Evolutionary conservation across 108 stramenopile species (phyloP), one percentile per base, ranked within the genome.

Genomic region (Skeletonema tropicum): DNA sequence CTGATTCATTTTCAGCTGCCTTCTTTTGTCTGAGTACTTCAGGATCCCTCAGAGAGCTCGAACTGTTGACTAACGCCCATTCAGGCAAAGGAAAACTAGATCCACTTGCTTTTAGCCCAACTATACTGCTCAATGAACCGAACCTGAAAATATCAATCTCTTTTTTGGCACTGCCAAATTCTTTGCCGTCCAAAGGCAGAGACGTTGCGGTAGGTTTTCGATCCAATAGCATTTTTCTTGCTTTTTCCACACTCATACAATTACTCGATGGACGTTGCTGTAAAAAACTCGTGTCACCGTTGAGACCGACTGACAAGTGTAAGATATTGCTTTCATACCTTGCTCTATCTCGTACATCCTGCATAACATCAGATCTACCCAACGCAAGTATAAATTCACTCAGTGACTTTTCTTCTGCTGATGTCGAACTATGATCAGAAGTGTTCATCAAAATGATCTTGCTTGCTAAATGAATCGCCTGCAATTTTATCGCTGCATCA

Each of bases 301-400:
- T 71, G 31, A 91, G 73, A 29, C 88, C 85, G 75, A 85, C 61
- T 45, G 83, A 73, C 71, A 74, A 23, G 17, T 88, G 93, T 30
- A 99, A 65, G 19, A 98, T 17, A 30, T 82, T 78, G 39, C 93
- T 93, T 73, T 97, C 90, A 66, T 96, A 87, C 33, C 99, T 82
- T 1, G 97, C 97, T 64, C 97, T 82, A 75, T 99, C 99, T 23
- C 98, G 89, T 8, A 99, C 92, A 85, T 99, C 97, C 48, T 90
- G 92, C 49, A 92, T 67, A 9, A 91, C 80, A 80, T 99, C 99
- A 49, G 94, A 82, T 17, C 96, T 86, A 23, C 94, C 97, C 86
- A 99, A 83, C 17, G 98, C 91, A 60, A 99, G 76, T 61, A 99
- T 91, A 61, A 96, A 96, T 62, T 97, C 92, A 58, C 96, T 89